These are phyloP conservation scores for Diaporthe humulicola DNA, from an alignment of 2,329 filamentous ascomycete genomes.

Conservation along the genomic window DNA sequence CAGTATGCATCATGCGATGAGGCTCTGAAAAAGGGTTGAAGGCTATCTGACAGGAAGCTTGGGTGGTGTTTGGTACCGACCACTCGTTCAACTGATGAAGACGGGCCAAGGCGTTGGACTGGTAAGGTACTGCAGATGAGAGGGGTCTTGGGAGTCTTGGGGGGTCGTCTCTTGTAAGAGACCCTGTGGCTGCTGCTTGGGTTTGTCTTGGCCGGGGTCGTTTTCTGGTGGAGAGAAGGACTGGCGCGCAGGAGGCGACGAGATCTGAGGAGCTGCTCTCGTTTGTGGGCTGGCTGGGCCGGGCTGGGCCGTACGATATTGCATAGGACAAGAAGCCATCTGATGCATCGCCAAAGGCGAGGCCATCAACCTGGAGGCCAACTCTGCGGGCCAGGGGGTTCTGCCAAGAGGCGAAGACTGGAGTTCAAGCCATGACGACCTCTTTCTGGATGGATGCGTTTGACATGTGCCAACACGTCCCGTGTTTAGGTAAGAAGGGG, in stretches of 20 bases:
- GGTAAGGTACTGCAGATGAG: slow-evolving; percentile 6
- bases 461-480: no score
- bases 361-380: neutral
- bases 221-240: neutral
- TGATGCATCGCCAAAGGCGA: slow-evolving; percentile 11
- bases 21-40: neutral
- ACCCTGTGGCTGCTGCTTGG: neutral
- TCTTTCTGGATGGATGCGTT: neutral
- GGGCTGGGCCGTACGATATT: slow-evolving; percentile 24
- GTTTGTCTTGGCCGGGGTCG: neutral
- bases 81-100: neutral
- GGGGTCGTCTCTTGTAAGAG: slow-evolving; percentile 10
- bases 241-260: neutral
- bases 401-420: slow-evolving; percentile 13
- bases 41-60: slow-evolving; percentile 2
- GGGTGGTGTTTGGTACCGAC: slow-evolving; percentile 2
- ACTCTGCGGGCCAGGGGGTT: slow-evolving; percentile 2
- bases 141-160: slow-evolving; percentile 11
- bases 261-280: slow-evolving; percentile 4
- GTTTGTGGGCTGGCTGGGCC: slow-evolving; percentile 9
- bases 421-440: neutral
- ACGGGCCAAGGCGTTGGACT: neutral
- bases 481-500: neutral
- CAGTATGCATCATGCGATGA: slow-evolving; percentile 3
- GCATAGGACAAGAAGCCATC: neutral